Evolutionary conservation across 345 rosid genomes (phyloP), one percentile per base, ranked within the genome.

Genomic region (Dimocarpus longan): DNA sequence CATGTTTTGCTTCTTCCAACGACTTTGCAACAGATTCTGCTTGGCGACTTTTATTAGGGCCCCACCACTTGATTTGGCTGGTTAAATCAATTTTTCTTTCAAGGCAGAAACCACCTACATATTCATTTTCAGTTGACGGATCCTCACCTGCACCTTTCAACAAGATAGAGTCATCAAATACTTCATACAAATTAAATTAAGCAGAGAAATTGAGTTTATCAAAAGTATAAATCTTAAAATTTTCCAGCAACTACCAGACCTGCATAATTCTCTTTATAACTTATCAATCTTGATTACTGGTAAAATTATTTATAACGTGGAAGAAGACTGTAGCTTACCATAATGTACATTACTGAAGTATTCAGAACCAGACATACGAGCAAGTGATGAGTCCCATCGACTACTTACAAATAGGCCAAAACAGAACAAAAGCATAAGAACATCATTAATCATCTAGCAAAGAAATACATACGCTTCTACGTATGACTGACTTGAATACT

Each of bases 1-100:
- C 86, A 71, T 81, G 88, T 78, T 84, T 96, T 68, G 83, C 74
- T 76, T 91, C 94, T 44, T 90, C 97, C 18, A 87, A 88, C 70
- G 90, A 88, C 78, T 90, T 96, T 63, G 90, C 60, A 37, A 87
- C 79, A 48, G 93, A 81, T 68, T 93, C 97, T 44, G 86, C 81
- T 75, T 88, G 98, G 80, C 97, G 93, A 80, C 82, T 77, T 87
- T 87, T 94, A 83, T 86, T 91, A 39, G 87, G 78, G 13, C 95
- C 93, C 98, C 99, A 94, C 99, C 99, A 96, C 81, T 94, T 96
- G 77, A 96, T 88, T 76, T 90, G 86, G 78, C 89, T 85, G 56
- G 99, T 91, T 68, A 96, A 86, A 86, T 93, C 99, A 50, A 94
- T 89, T 85, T 91, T 92, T 86, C 94, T 92, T 37, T 96, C 98